These are phyloP conservation scores for Ligustrum vulgare DNA, from an alignment of 257 asterid species.

Conservation along the genomic window DNA sequence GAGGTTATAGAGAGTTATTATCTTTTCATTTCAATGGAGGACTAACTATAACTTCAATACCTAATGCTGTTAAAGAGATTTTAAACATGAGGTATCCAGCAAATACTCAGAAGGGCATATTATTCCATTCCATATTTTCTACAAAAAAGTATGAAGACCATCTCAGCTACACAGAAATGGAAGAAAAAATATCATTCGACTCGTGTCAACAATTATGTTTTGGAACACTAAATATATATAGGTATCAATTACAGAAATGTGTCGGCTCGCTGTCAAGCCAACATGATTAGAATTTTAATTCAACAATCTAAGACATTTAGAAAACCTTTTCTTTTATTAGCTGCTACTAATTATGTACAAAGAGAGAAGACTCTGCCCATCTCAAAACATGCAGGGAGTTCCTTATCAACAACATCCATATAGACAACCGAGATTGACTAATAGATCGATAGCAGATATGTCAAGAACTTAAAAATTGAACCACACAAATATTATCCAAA, in stretches of 20 bases:
- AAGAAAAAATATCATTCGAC: background rate
- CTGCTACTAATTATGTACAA: background rate
- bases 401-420: background rate
- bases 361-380: background rate
- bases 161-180: background rate
- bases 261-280: background rate
- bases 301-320: background rate
- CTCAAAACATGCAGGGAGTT: background rate
- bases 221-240: background rate
- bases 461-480: background rate
- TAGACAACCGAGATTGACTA: background rate
- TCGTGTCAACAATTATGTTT: background rate
- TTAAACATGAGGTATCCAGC: background rate
- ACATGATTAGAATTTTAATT: constrained; percentile 16
- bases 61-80: background rate
- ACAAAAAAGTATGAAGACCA: background rate
- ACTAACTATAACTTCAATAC: background rate
- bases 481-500: background rate
- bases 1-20: background rate
- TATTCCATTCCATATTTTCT: background rate
- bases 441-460: background rate
- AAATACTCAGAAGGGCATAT: background rate
- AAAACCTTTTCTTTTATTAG: background rate
- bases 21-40: background rate
- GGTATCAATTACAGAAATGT: background rate